Evolutionary conservation across 2,329 filamentous ascomycete species (phyloP).

Genomic region (Pleurostoma richardsiae): DNA sequence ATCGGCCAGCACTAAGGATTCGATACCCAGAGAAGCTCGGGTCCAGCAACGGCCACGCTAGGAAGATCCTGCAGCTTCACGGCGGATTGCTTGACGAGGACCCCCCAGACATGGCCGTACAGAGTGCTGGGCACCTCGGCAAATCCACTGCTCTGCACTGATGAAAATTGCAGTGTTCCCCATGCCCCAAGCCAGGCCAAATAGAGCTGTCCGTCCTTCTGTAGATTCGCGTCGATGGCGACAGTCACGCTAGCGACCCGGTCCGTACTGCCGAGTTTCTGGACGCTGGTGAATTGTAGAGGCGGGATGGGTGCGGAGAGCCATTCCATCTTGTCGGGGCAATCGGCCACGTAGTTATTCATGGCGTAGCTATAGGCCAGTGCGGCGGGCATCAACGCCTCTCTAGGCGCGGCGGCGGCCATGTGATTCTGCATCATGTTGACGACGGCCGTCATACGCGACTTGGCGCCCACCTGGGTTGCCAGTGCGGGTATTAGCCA

Average conservation of each 20-base stretch:
- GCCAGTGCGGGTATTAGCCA: slow-evolving; percentile 26
- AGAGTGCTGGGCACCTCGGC: slow-evolving; percentile 21
- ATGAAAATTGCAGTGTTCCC: slow-evolving; percentile 24
- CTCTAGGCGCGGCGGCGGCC: slow-evolving; percentile 23
- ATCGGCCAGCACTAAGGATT: too few relatives aligned
- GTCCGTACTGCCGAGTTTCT: slow-evolving; percentile 9
- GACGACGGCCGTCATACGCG: slow-evolving; percentile 26
- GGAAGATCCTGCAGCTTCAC: slow-evolving; percentile 12
- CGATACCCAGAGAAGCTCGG: slow-evolving; percentile 26
- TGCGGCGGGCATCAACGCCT: slow-evolving; percentile 21
- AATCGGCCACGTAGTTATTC: slow-evolving; percentile 19
- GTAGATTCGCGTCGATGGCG: slow-evolving; percentile 8
- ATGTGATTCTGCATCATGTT: slow-evolving; percentile 33
- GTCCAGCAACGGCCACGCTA: slow-evolving; percentile 23
- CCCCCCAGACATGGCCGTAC: slow-evolving; percentile 28
- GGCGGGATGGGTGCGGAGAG: slow-evolving; percentile 13
- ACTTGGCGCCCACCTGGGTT: slow-evolving; percentile 25
- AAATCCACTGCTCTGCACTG: slow-evolving; percentile 14
- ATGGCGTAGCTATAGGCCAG: slow-evolving; percentile 26
- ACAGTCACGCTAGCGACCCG: slow-evolving; percentile 14
- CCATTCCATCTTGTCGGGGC: slow-evolving; percentile 13
- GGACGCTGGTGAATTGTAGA: slow-evolving; percentile 14
- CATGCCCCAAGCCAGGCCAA: slow-evolving; percentile 31
- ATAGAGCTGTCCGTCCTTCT: slow-evolving; percentile 14
- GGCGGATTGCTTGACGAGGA: slow-evolving; percentile 20